These are phyloP conservation scores for Mikania micrantha DNA, from an alignment of 129 eudicot species.

Conservation along the genomic window DNA sequence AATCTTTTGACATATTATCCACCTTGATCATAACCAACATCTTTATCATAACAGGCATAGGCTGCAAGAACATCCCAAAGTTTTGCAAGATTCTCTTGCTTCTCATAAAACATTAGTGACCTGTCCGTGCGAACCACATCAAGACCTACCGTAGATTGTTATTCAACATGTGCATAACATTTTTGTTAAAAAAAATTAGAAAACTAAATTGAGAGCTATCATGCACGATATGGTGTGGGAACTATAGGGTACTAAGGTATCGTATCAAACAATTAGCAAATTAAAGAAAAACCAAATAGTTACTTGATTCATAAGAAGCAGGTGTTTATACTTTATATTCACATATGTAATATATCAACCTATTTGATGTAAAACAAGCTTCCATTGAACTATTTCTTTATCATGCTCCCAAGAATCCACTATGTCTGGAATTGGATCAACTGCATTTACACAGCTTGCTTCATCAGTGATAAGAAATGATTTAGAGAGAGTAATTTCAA, in stretches of 20 bases:
- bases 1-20: constrained; percentile 7
- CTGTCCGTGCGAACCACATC: constrained; percentile 97
- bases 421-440: constrained; percentile 23
- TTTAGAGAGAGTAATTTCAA: not conserved
- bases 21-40: constrained; percentile 98
- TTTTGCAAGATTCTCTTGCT: constrained; percentile 81
- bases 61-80: constrained; percentile 96
- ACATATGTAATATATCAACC: constrained; percentile 46
- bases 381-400: constrained; percentile 84
- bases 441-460: constrained; percentile 30
- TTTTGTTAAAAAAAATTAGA: not conserved
- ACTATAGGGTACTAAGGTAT: too few relatives aligned
- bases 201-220: not conserved
- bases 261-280: not conserved
- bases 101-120: constrained; percentile 72
- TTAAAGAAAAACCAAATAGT: constrained; percentile 13
- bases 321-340: too few relatives aligned
- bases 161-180: constrained; percentile 2
- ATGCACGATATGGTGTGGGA: constrained; percentile 3
- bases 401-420: constrained; percentile 28
- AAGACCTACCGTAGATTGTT: constrained; percentile 56
- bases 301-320: constrained; percentile 24
- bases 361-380: constrained; percentile 93
- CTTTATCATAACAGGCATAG: constrained; percentile 90
- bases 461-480: constrained; percentile 11